These are phyloP conservation scores for Neurospora discreta DNA, from an alignment of 495 filamentous ascomycete species.

Conservation along the genomic window DNA sequence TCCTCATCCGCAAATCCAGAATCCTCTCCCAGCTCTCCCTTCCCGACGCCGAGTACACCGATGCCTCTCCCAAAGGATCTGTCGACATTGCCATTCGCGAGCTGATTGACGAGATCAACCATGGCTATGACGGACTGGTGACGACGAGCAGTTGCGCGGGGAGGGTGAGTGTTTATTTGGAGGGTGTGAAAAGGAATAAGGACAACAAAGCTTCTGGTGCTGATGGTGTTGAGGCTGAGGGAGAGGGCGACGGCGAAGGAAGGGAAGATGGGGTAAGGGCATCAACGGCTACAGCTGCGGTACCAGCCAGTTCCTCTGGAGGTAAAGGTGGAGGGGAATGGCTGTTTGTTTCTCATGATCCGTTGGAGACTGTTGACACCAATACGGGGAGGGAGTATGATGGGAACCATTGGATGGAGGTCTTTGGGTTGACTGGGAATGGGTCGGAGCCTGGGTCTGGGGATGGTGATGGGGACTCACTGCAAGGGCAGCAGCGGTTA, in stretches of 20 bases:
- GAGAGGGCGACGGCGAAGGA: slow-evolving; percentile 1
- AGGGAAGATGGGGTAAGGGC: slow-evolving; percentile 1
- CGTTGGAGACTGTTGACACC: slow-evolving; percentile 30
- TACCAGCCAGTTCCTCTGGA: slow-evolving; percentile 42
- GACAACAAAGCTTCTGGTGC: slow-evolving; percentile 5
- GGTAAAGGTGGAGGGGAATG: slow-evolving; percentile 76
- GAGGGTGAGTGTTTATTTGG: slow-evolving; percentile 72
- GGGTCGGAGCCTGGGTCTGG: not conserved
- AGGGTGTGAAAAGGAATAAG: slow-evolving; percentile 46
- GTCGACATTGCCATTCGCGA: slow-evolving; percentile 67
- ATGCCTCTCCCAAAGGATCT: slow-evolving; percentile 75
- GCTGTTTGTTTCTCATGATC: slow-evolving; percentile 80
- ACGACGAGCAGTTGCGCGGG: slow-evolving; percentile 91
- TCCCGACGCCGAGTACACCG: slow-evolving; percentile 56
- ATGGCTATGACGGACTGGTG: slow-evolving; percentile 51
- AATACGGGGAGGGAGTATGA: slow-evolving; percentile 3
- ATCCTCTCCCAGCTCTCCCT: slow-evolving; percentile 55
- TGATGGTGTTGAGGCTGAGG: not conserved
- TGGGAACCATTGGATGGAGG: not conserved
- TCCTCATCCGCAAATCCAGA: slow-evolving; percentile 42
- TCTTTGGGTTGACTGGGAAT: slow-evolving; percentile 6
- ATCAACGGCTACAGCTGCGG: not conserved
- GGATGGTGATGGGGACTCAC: slow-evolving; percentile 2
- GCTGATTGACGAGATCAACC: slow-evolving; percentile 67
- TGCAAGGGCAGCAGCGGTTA: slow-evolving; percentile 34